phyloP scores from a whole-genome alignment of 805 yeast genomes.

The Metschnikowia proteae region DNA sequence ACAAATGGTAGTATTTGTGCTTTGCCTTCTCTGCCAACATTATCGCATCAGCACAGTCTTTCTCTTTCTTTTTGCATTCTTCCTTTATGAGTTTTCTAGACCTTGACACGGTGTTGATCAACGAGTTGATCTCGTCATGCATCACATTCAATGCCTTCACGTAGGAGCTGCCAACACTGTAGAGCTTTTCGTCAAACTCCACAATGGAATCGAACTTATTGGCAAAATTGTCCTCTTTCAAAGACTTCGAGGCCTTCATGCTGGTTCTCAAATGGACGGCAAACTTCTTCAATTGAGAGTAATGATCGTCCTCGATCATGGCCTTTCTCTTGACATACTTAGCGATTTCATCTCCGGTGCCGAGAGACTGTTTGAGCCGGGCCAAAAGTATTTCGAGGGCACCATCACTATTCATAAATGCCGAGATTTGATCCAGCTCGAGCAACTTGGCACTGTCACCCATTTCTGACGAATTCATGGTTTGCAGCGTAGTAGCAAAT shows the following conservation, averaged over 20 bases:
- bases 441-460: slow-evolving; percentile 16
- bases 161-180: slow-evolving; percentile 67
- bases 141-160: slow-evolving; percentile 77
- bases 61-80: slow-evolving; percentile 75
- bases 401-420: slow-evolving; percentile 62
- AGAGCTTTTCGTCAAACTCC: slow-evolving; percentile 71
- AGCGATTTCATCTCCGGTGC: slow-evolving; percentile 81
- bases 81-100: slow-evolving; percentile 78
- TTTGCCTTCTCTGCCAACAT: slow-evolving; percentile 85
- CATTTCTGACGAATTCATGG: slow-evolving; percentile 1
- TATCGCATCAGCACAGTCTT: slow-evolving; percentile 80
- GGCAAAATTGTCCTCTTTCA: slow-evolving; percentile 65
- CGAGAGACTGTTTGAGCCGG: slow-evolving; percentile 73
- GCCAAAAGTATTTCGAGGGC: slow-evolving; percentile 70
- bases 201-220: slow-evolving; percentile 63
- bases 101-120: slow-evolving; percentile 65
- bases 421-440: slow-evolving; percentile 41
- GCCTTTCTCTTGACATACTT: slow-evolving; percentile 77
- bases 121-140: slow-evolving; percentile 76
- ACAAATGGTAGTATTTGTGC: slow-evolving; percentile 63
- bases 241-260: slow-evolving; percentile 39
- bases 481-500: neutral
- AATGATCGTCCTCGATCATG: slow-evolving; percentile 72
- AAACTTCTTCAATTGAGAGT: slow-evolving; percentile 67
- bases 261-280: slow-evolving; percentile 51